phyloP scores from a whole-genome alignment of 441 rosid species.

The Syzygium syzygioides region DNA sequence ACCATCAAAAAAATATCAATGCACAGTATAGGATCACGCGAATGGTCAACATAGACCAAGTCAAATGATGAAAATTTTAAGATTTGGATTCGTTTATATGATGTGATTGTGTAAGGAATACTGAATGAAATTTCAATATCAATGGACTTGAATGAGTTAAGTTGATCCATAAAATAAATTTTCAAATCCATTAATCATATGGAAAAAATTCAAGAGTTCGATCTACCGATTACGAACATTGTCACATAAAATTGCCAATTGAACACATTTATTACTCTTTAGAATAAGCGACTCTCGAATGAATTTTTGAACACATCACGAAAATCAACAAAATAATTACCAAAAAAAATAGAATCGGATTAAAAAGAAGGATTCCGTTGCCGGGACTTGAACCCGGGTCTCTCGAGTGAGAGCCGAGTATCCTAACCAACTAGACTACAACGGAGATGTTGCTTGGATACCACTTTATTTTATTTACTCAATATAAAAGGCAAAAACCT shows the following conservation, averaged over 20 bases:
- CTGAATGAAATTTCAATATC: neutral
- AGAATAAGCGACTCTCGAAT: no score
- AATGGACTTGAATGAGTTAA: neutral
- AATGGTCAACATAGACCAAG: neutral
- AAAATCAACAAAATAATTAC: neutral
- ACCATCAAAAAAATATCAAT: neutral
- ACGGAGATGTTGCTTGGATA: neutral
- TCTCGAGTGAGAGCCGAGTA: constrained; percentile 15
- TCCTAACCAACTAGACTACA: constrained; percentile 18
- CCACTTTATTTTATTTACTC: neutral
- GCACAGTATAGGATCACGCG: fast-evolving
- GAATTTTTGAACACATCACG: no score
- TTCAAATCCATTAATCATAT: neutral
- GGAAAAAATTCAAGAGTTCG: no score
- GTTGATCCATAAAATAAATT: neutral
- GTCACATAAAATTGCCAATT: no score
- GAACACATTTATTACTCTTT: no score
- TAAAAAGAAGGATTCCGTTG: neutral
- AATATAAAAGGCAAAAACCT: fast-evolving
- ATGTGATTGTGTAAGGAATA: neutral
- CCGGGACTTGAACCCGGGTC: constrained; percentile 17
- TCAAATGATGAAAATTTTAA: neutral
- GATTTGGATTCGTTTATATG: neutral
- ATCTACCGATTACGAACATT: no score
- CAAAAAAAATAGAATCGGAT: no score